phyloP scores from a whole-genome alignment of 257 asterid species.

The Rehmannia glutinosa region DNA sequence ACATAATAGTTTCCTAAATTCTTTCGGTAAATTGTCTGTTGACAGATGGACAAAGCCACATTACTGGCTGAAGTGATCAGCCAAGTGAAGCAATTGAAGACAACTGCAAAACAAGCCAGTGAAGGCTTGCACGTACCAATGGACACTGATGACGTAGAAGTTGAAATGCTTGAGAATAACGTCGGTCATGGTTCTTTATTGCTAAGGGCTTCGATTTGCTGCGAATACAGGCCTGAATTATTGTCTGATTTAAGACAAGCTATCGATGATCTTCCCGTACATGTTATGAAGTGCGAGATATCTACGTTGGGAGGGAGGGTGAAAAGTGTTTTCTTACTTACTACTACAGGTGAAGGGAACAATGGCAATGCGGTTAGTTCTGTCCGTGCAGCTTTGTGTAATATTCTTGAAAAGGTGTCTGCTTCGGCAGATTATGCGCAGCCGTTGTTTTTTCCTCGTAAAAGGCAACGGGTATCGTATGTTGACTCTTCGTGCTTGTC shows the following conservation, averaged over 20 bases:
- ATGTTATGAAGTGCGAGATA: conserved; percentile 51
- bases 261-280: conserved; percentile 33
- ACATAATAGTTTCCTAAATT: neutral
- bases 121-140: conserved; percentile 60
- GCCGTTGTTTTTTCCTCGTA: conserved; percentile 38
- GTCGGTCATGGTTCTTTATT: conserved; percentile 32
- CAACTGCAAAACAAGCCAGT: conserved; percentile 46
- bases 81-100: conserved; percentile 59
- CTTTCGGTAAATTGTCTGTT: neutral
- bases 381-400: conserved; percentile 42
- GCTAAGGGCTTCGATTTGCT: conserved; percentile 68
- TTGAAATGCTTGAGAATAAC: conserved; percentile 39
- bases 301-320: conserved; percentile 65
- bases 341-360: conserved; percentile 12
- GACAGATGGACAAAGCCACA: conserved; percentile 87
- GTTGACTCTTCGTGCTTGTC: conserved; percentile 15
- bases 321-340: conserved; percentile 46
- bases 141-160: conserved; percentile 64
- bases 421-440: conserved; percentile 48
- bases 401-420: conserved; percentile 52
- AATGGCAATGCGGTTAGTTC: conserved; percentile 13
- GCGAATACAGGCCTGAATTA: conserved; percentile 57
- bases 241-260: conserved; percentile 45
- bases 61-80: conserved; percentile 66
- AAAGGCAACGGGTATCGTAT: conserved; percentile 47